phyloP scores from a whole-genome alignment of 352 stramenopile species.

The Phytophthora litchii region DNA sequence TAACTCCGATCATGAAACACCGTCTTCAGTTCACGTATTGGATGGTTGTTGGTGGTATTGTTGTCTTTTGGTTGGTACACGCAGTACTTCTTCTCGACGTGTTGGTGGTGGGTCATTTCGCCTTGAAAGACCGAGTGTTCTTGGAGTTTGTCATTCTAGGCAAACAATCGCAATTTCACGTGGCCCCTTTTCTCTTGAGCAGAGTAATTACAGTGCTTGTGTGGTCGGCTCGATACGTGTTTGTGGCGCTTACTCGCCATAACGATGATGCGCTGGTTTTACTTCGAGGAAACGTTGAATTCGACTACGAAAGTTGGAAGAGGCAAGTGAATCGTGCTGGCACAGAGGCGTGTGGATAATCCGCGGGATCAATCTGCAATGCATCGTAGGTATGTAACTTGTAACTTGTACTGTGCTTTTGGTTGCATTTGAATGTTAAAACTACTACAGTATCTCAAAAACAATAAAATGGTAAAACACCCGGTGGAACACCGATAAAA shows the following conservation, averaged over 20 bases:
- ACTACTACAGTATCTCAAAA: no score
- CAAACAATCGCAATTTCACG: constrained; percentile 1
- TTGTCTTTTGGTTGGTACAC: constrained; percentile 3
- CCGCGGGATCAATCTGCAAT: no score
- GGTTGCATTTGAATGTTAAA: no score
- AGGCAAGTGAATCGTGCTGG: not conserved
- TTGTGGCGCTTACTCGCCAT: constrained; percentile 5
- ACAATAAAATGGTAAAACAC: no score
- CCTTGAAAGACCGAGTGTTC: constrained; percentile 17
- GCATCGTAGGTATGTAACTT: no score
- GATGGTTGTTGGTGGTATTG: not conserved
- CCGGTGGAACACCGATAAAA: no score
- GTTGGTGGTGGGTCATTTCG: constrained; percentile 1
- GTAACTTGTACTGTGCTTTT: no score
- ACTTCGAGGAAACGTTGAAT: constrained; percentile 21
- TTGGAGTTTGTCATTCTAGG: constrained; percentile 4
- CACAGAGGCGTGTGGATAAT: not conserved
- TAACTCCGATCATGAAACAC: constrained; percentile 20
- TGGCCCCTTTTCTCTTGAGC: constrained; percentile 11
- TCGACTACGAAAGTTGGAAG: constrained; percentile 30
- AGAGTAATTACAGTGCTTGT: constrained; percentile 19
- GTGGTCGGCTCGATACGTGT: constrained; percentile 18
- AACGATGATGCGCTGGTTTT: constrained; percentile 24
- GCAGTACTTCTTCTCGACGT: constrained; percentile 11
- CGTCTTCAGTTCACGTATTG: constrained; percentile 12